A percentile compares a stretch with the other conserved stretches of the same genome.
Evolutionary conservation across 371 early-diverging fungal genomes (phyloP).

Genomic region (Funneliformis caledonium): DNA sequence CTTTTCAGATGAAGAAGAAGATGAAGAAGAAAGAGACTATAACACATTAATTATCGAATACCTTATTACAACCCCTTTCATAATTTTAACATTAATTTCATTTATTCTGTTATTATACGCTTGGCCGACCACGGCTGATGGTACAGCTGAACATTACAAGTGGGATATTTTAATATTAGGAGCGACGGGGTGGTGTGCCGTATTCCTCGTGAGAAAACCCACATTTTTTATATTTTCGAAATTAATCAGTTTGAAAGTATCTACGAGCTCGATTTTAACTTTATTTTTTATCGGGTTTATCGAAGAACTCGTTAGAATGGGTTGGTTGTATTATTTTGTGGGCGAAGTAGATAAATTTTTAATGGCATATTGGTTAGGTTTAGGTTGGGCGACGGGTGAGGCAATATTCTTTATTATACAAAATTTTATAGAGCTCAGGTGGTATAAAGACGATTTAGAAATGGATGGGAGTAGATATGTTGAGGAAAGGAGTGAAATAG

Average conservation of each 20-base stretch:
- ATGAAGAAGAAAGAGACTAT: constrained; percentile 17
- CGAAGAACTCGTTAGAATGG: constrained; percentile 9
- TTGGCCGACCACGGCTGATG: background rate
- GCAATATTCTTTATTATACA: constrained; percentile 18
- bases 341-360: background rate
- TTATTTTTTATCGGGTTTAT: background rate
- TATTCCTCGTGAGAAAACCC: background rate
- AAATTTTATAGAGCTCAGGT: constrained; percentile 7
- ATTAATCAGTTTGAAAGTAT: background rate
- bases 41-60: constrained; percentile 8
- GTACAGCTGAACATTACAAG: background rate
- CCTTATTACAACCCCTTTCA: background rate
- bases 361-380: constrained; percentile 29
- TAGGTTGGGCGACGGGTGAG: constrained; percentile 9
- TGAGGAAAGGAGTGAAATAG: background rate
- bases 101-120: background rate
- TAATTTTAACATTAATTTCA: background rate
- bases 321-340: background rate
- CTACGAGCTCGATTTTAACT: background rate
- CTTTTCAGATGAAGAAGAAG: constrained; percentile 16
- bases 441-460: background rate
- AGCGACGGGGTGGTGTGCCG: background rate
- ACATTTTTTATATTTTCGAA: background rate
- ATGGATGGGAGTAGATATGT: background rate
- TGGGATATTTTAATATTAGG: constrained; percentile 13